These are phyloP conservation scores for Huiozyma sinensis DNA, from an alignment of 805 yeast species.

Conservation along the genomic window DNA sequence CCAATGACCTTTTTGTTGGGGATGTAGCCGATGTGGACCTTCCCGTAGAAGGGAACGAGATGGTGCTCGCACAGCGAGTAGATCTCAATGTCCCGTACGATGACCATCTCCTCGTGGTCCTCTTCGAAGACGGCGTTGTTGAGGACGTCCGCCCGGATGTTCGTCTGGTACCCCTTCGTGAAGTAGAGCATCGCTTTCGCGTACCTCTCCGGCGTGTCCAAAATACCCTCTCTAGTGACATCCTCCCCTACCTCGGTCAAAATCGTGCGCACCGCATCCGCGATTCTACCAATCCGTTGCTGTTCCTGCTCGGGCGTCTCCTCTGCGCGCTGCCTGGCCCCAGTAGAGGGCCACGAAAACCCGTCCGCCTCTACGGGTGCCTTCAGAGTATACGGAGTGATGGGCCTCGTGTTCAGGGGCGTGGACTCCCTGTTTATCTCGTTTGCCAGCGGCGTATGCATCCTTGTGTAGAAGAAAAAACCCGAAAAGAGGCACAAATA, in stretches of 20 bases:
- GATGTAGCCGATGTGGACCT: slow-evolving; percentile 95
- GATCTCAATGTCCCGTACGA: slow-evolving; percentile 87
- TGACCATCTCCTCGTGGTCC: slow-evolving; percentile 98
- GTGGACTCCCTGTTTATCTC: slow-evolving; percentile 25
- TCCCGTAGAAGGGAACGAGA: slow-evolving; percentile 93
- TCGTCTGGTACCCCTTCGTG: slow-evolving; percentile 95
- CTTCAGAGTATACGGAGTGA: slow-evolving; percentile 69
- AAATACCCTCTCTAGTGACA: slow-evolving; percentile 71
- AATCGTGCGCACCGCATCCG: slow-evolving; percentile 67
- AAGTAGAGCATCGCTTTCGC: slow-evolving; percentile 93
- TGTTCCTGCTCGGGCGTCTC: slow-evolving; percentile 54
- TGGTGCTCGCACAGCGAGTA: slow-evolving; percentile 95
- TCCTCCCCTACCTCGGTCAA: slow-evolving; percentile 87
- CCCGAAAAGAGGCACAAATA: too few relatives aligned
- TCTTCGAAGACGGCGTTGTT: slow-evolving; percentile 95
- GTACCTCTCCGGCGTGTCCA: slow-evolving; percentile 91
- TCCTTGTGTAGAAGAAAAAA: background rate
- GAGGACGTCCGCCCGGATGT: slow-evolving; percentile 73
- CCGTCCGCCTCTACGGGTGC: slow-evolving; percentile 89
- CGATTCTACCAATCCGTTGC: slow-evolving; percentile 65
- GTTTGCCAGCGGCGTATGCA: background rate
- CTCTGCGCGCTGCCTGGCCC: slow-evolving; percentile 69
- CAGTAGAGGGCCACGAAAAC: slow-evolving; percentile 85
- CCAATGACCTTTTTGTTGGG: slow-evolving; percentile 92
- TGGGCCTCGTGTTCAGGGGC: slow-evolving; percentile 65